These are phyloP conservation scores for Marchantia polymorpha DNA, from an alignment of 225 moss, liverwort and hornwort genomes.

Conservation along the genomic window DNA sequence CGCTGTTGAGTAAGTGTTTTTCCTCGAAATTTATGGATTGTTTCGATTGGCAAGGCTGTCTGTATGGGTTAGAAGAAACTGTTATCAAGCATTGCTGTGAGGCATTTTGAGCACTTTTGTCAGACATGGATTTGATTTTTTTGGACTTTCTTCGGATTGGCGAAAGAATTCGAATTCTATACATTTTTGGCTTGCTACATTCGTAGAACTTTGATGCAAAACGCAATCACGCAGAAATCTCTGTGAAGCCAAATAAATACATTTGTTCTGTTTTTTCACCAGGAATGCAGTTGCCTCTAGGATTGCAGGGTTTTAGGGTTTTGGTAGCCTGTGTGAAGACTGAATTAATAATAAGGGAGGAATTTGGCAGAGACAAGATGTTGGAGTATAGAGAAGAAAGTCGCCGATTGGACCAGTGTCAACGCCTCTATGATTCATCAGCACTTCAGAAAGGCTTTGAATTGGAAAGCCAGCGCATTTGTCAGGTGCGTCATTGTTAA, in stretches of 20 bases:
- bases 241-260: too few relatives aligned
- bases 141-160: too few relatives aligned
- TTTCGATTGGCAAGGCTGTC: background rate
- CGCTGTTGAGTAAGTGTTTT: conserved; percentile 67
- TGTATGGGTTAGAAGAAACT: background rate
- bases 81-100: too few relatives aligned
- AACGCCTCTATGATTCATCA: conserved; percentile 67
- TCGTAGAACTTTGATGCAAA: too few relatives aligned
- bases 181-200: too few relatives aligned
- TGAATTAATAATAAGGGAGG: background rate
- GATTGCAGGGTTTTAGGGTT: conserved; percentile 2
- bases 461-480: conserved; percentile 81
- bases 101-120: too few relatives aligned
- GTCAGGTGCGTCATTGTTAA: conserved; percentile 59
- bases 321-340: background rate
- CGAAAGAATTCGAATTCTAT: too few relatives aligned
- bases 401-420: conserved; percentile 83
- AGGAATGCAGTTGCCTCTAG: background rate
- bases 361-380: conserved; percentile 65
- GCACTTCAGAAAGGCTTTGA: conserved; percentile 87
- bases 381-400: conserved; percentile 90
- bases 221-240: too few relatives aligned
- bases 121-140: background rate
- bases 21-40: background rate
- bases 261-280: too few relatives aligned